Evolutionary conservation across 2,329 filamentous ascomycete species (phyloP).

Genomic region (Fusarium beomiforme): DNA sequence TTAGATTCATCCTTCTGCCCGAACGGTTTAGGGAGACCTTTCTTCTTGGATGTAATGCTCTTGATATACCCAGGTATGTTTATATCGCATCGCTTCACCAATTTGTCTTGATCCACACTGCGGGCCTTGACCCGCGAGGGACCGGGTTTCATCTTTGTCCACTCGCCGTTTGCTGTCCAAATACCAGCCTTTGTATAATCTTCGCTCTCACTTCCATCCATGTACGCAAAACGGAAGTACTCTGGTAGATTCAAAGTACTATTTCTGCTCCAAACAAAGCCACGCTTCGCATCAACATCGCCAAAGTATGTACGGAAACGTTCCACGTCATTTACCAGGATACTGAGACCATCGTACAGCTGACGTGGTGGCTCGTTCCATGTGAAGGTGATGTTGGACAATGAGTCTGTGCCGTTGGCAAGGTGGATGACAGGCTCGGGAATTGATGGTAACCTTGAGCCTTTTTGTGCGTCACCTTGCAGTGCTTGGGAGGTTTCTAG

Average conservation of each 20-base stretch:
- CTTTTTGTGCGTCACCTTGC: constrained; percentile 72
- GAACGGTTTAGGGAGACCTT: too few species aligned
- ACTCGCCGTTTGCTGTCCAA: constrained; percentile 72
- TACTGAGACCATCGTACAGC: constrained; percentile 78
- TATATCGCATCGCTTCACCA: constrained; percentile 27
- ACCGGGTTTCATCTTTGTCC: constrained; percentile 72
- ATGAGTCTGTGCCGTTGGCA: constrained; percentile 48
- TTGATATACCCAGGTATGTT: neutral
- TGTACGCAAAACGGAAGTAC: constrained; percentile 82
- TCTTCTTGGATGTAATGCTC: neutral
- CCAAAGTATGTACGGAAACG: constrained; percentile 77
- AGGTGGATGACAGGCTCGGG: constrained; percentile 58
- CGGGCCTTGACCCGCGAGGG: constrained; percentile 59
- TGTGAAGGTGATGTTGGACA: constrained; percentile 73
- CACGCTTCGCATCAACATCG: constrained; percentile 55
- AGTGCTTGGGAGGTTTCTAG: constrained; percentile 83
- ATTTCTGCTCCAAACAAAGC: constrained; percentile 70
- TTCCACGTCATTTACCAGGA: constrained; percentile 88
- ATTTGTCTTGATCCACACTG: constrained; percentile 37
- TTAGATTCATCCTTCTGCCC: too few species aligned
- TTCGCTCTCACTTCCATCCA: constrained; percentile 70
- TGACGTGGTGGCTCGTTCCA: constrained; percentile 59
- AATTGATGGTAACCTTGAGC: constrained; percentile 68
- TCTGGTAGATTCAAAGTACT: constrained; percentile 62
- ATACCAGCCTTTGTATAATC: constrained; percentile 82